phyloP scores from a whole-genome alignment of 805 yeast species.

The Candida patagonica region DNA sequence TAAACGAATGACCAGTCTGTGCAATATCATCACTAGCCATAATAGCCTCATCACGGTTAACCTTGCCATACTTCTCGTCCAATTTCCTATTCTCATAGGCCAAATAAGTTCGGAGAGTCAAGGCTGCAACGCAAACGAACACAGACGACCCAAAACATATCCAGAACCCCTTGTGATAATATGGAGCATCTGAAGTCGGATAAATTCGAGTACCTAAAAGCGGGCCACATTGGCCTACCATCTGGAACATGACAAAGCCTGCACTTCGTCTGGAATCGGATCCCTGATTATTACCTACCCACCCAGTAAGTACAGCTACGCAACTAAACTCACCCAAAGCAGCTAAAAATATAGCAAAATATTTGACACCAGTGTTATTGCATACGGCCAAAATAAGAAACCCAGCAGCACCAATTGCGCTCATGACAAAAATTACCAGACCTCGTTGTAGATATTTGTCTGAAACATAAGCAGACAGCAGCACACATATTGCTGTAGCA shows the following conservation, averaged over 20 bases:
- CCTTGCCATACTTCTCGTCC: slow-evolving; percentile 16
- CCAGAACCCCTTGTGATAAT: slow-evolving; percentile 20
- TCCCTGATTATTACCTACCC: slow-evolving; percentile 25
- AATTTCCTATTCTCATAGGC: slow-evolving; percentile 13
- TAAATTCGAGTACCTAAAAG: slow-evolving; percentile 25
- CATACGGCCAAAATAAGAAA: slow-evolving; percentile 21
- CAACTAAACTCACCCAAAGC: slow-evolving; percentile 23
- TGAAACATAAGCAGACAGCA: slow-evolving; percentile 37
- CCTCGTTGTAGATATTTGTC: slow-evolving; percentile 29
- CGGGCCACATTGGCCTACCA: slow-evolving; percentile 28
- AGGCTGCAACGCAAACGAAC: slow-evolving; percentile 12
- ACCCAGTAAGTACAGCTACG: slow-evolving; percentile 19
- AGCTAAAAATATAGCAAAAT: slow-evolving; percentile 23
- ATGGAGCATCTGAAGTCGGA: slow-evolving; percentile 19
- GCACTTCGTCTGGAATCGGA: slow-evolving; percentile 23
- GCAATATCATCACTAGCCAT: neutral
- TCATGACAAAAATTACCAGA: slow-evolving; percentile 10
- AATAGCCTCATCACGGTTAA: slow-evolving; percentile 1
- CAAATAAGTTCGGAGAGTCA: slow-evolving; percentile 10
- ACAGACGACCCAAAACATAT: slow-evolving; percentile 16
- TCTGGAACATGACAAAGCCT: slow-evolving; percentile 23
- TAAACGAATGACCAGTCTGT: neutral
- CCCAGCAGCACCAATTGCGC: slow-evolving; percentile 15
- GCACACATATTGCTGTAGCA: slow-evolving; percentile 33
- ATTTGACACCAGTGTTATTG: slow-evolving; percentile 18